Evolutionary conservation across 2,329 filamentous ascomycete genomes (phyloP).

Genomic region (Pleoardoris graminearum): DNA sequence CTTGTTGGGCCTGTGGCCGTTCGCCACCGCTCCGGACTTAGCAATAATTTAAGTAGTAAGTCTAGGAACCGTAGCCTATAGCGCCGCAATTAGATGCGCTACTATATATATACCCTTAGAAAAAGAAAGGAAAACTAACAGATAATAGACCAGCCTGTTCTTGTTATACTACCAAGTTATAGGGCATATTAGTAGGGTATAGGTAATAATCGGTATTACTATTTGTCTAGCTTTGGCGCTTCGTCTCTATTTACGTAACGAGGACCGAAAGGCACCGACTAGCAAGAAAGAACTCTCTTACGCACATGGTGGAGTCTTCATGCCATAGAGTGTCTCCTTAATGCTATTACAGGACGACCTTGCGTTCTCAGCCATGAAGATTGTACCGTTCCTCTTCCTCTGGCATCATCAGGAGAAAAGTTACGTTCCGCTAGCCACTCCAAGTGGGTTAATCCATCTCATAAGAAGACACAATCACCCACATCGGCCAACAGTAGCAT

Average conservation of each 20-base stretch:
- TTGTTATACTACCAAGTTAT: slow-evolving; percentile 33
- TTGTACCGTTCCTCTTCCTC: slow-evolving; percentile 39
- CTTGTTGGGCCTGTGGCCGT: slow-evolving; percentile 25
- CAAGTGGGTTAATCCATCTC: background rate
- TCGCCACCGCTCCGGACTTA: slow-evolving; percentile 39
- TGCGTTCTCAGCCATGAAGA: slow-evolving; percentile 39
- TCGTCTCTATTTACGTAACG: slow-evolving; percentile 46
- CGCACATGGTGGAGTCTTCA: slow-evolving; percentile 48
- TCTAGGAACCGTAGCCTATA: background rate
- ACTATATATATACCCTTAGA: too few species aligned
- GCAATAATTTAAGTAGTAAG: slow-evolving; percentile 45
- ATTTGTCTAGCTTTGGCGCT: slow-evolving; percentile 43
- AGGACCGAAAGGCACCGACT: slow-evolving; percentile 26
- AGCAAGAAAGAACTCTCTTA: slow-evolving; percentile 39
- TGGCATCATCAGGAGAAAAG: slow-evolving; percentile 12
- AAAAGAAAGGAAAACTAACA: too few species aligned
- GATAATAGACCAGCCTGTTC: slow-evolving; percentile 23
- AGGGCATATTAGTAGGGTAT: slow-evolving; percentile 36
- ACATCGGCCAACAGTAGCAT: slow-evolving; percentile 1
- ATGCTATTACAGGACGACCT: slow-evolving; percentile 46
- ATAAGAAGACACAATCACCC: background rate
- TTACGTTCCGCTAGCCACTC: background rate
- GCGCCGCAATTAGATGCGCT: too few species aligned
- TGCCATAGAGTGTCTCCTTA: slow-evolving; percentile 43
- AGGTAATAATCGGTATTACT: slow-evolving; percentile 43